Evolutionary conservation across 495 filamentous ascomycete genomes (phyloP), one percentile per base, ranked within the genome.

Genomic region (Xylaria scruposa): DNA sequence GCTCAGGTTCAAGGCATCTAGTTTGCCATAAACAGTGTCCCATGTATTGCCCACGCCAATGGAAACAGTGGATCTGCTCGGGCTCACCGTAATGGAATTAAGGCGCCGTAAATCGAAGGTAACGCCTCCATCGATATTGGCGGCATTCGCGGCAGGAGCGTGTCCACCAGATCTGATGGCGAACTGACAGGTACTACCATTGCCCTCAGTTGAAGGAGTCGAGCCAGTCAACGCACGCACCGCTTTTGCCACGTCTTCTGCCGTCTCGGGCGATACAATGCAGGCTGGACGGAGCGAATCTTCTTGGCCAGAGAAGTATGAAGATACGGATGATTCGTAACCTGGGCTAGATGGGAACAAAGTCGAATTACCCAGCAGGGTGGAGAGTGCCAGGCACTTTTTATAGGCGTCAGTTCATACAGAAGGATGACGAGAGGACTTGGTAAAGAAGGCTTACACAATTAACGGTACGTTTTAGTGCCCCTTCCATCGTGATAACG

Each of bases 91-190:
- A 36, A 87, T 70, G 15, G 75, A 75, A 47, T 83, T 86, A 51
- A 93, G 71, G 10, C 80, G 73, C 13, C 70, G 71, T 17, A 91
- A 77, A 65, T 86, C 85, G 66, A 93, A 82, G 29, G 89, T 83
- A 2, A 92, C 83, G 12, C 90, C 89, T 24, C 79, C 72, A 19
- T 85, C 68, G 66, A 84, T 84, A 70, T 82, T 86, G 21, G 82
- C 79, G 69, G 80, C 77, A 68, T 89, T 88, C 17, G 75, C 71
- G 60, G 82, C 84, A 19, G 83, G 80, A 17, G 79, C 81, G 72
- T 90, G 88, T 0, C 89, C 88, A 15, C 87, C 88, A 58, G 80
- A 78, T 31, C 84, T 82, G 44, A 90, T 83, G 5, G 83, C 82
- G 72, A 90, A 90, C 10, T 80, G 70, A 82, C 61, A 75, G 38